Evolutionary conservation across 768 basidiomycete species (phyloP).

Genomic region (Lactarius akahatsu): DNA sequence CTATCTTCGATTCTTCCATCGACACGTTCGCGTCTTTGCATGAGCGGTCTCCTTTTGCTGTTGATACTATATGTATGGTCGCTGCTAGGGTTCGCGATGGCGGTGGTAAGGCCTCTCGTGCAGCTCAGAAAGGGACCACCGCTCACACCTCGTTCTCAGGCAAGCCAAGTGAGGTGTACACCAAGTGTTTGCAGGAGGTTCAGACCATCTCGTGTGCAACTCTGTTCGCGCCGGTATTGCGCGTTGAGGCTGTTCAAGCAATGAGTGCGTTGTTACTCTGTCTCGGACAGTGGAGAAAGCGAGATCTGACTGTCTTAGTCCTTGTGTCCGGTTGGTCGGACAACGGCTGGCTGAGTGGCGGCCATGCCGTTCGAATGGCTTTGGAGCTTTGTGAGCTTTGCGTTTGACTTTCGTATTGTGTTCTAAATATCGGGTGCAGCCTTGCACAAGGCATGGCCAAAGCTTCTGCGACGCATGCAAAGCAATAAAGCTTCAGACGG

Average conservation of each 20-base stretch:
- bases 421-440: slow-evolving; percentile 42
- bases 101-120: slow-evolving; percentile 56
- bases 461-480: slow-evolving; percentile 75
- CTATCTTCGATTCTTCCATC: slow-evolving; percentile 77
- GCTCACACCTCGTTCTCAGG: slow-evolving; percentile 43
- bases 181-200: slow-evolving; percentile 77
- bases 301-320: slow-evolving; percentile 46
- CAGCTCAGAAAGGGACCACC: slow-evolving; percentile 6
- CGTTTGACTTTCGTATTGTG: not conserved
- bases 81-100: slow-evolving; percentile 89
- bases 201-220: slow-evolving; percentile 82
- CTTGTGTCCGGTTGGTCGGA: slow-evolving; percentile 93
- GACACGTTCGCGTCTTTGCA: slow-evolving; percentile 88
- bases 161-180: slow-evolving; percentile 69
- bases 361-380: slow-evolving; percentile 96
- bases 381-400: slow-evolving; percentile 78
- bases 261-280: slow-evolving; percentile 64
- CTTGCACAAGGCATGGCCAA: slow-evolving; percentile 91
- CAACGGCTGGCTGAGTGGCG: slow-evolving; percentile 92
- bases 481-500: slow-evolving; percentile 54
- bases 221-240: slow-evolving; percentile 80
- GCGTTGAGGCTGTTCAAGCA: slow-evolving; percentile 87
- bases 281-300: not conserved
- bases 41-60: slow-evolving; percentile 88
- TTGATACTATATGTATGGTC: slow-evolving; percentile 92